Evolutionary conservation across 495 filamentous ascomycete genomes (phyloP).

Genomic region (Hyaloscypha hepaticicola): DNA sequence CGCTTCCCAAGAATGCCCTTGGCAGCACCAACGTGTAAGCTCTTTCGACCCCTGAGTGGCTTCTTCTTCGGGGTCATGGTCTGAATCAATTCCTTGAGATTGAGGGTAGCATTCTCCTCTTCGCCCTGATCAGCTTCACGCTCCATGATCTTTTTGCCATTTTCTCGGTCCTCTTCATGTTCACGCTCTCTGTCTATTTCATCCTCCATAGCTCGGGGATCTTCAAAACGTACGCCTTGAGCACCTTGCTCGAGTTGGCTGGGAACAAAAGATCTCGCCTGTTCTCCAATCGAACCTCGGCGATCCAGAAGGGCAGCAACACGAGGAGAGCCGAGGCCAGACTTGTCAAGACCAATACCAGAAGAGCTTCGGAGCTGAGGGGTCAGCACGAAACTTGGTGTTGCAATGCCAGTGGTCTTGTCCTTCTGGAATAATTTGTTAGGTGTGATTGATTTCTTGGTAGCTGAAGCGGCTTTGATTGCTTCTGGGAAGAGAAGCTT

Average conservation of each 20-base stretch:
- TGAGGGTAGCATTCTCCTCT: slow-evolving; percentile 59
- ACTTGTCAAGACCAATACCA: slow-evolving; percentile 71
- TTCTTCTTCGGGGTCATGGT: slow-evolving; percentile 76
- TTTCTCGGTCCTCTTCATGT: slow-evolving; percentile 61
- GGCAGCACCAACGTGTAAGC: slow-evolving; percentile 72
- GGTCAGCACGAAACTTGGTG: slow-evolving; percentile 63
- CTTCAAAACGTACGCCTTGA: slow-evolving; percentile 54
- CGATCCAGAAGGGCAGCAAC: slow-evolving; percentile 72
- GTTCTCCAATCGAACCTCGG: slow-evolving; percentile 68
- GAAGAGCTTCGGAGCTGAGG: slow-evolving; percentile 63
- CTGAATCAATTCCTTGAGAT: slow-evolving; percentile 73
- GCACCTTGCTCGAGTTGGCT: slow-evolving; percentile 36
- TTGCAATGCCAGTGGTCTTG: slow-evolving; percentile 53
- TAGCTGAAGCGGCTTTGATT: slow-evolving; percentile 35
- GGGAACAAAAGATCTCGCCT: slow-evolving; percentile 60
- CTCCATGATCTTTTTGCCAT: slow-evolving; percentile 54
- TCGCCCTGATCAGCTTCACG: slow-evolving; percentile 45
- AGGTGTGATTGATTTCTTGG: slow-evolving; percentile 21
- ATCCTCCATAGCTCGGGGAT: slow-evolving; percentile 62
- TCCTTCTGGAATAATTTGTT: slow-evolving; percentile 58
- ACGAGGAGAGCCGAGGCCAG: slow-evolving; percentile 75
- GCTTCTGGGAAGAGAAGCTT: slow-evolving; percentile 54
- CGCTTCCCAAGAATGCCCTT: slow-evolving; percentile 74
- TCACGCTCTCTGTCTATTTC: slow-evolving; percentile 69
- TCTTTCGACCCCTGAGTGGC: slow-evolving; percentile 66